A percentile compares a stretch with the other conserved stretches of the same genome.
phyloP scores from a whole-genome alignment of 2,329 filamentous ascomycete species.

The Ceratocystis eucalypticola region DNA sequence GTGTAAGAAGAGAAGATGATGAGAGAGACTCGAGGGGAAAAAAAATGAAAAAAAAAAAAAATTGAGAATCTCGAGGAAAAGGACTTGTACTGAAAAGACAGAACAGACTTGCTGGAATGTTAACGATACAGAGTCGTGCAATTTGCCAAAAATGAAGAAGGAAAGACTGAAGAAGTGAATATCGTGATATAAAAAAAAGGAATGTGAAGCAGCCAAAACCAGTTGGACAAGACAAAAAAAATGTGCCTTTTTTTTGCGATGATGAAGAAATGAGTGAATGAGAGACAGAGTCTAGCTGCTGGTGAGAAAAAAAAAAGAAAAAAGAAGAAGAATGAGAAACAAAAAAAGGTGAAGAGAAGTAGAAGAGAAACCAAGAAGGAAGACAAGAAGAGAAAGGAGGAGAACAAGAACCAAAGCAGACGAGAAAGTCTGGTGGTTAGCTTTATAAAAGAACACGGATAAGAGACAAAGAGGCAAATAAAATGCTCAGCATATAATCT shows the following conservation, averaged over 20 bases:
- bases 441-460: background rate
- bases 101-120: background rate
- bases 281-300: conserved; percentile 19
- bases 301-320: conserved; percentile 27
- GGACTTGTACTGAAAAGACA: conserved; percentile 4
- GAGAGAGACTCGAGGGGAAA: background rate
- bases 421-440: background rate
- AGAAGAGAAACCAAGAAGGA: background rate
- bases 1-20: conserved; percentile 6
- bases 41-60: background rate
- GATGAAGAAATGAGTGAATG: conserved; percentile 15
- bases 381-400: background rate
- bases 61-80: background rate
- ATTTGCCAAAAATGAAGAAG: background rate
- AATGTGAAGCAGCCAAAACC: conserved; percentile 21
- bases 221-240: conserved; percentile 21
- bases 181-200: conserved; percentile 13
- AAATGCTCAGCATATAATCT: background rate
- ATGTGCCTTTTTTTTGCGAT: background rate
- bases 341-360: conserved; percentile 17
- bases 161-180: conserved; percentile 3
- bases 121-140: background rate
- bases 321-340: conserved; percentile 32
- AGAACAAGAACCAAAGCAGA: conserved; percentile 2
- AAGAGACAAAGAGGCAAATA: background rate